Conservation (phyloP, 257 asterid species). For the Ophiorrhiza pumila region DNA sequence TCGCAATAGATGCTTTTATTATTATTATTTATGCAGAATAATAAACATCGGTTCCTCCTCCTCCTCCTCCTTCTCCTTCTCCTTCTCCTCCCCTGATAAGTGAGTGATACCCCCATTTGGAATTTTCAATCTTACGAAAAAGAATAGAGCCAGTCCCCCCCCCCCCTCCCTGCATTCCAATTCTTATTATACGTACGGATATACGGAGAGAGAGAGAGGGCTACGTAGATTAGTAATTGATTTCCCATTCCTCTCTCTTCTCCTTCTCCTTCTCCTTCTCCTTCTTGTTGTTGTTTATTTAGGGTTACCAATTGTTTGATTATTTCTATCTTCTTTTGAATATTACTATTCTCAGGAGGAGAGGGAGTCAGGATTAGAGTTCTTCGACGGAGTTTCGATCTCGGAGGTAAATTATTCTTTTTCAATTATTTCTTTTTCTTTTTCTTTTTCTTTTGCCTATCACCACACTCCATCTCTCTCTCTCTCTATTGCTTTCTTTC, state of each 20-base stretch:
- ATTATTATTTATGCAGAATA: no score
- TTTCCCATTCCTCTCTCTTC: no score
- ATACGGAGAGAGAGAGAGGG: no score
- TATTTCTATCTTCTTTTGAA: background rate
- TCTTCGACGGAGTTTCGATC: conserved; percentile 64
- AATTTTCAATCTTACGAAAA: background rate
- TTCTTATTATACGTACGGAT: no score
- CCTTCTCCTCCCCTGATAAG: background rate
- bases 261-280: background rate
- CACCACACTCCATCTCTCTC: no score
- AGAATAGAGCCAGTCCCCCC: background rate
- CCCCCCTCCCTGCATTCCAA: background rate
- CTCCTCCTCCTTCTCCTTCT: background rate
- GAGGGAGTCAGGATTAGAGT: no score
- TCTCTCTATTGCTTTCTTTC: no score
- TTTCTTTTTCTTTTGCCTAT: background rate
- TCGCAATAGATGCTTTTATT: no score
- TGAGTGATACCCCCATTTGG: conserved; percentile 9
- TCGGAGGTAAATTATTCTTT: conserved; percentile 29
- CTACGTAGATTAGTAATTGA: no score
- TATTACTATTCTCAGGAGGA: no score
- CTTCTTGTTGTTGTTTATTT: no score
- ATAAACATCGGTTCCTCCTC: no score
- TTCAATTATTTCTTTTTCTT: background rate
- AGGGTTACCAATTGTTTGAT: background rate